Conservation (phyloP, 176 grass and related monocot genomes). For the Aegilops sharonensis region DNA sequence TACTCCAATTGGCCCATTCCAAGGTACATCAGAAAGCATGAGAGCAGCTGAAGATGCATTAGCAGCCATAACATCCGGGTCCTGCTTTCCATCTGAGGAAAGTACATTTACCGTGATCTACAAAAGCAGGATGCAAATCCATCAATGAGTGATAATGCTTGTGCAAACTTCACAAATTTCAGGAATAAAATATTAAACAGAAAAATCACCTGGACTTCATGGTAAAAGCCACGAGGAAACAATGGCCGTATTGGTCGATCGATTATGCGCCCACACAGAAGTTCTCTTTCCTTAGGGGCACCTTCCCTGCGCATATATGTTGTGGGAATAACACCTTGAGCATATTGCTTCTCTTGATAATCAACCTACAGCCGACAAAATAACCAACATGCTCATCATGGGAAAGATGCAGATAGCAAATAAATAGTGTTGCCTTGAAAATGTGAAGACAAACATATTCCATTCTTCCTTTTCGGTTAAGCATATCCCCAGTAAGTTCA, state of each 20-base stretch:
- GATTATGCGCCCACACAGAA: constrained; percentile 91
- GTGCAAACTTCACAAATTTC: constrained; percentile 15
- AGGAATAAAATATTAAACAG: constrained; percentile 3
- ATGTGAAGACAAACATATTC: constrained; percentile 1
- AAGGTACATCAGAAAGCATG: constrained; percentile 95
- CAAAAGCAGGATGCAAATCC: neutral
- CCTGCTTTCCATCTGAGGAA: constrained; percentile 91
- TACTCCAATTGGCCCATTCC: constrained; percentile 92
- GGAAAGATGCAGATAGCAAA: neutral
- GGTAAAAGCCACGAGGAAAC: constrained; percentile 94
- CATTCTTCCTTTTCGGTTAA: neutral
- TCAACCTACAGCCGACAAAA: constrained; percentile 59
- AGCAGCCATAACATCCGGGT: constrained; percentile 95
- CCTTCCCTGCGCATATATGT: constrained; percentile 99
- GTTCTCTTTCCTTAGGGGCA: constrained; percentile 94
- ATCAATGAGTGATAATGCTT: constrained; percentile 6
- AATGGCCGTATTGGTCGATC: constrained; percentile 91
- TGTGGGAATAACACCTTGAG: constrained; percentile 93
- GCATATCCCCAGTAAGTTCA: neutral
- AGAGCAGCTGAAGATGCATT: constrained; percentile 98
- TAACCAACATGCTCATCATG: neutral
- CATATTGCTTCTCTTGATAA: constrained; percentile 97
- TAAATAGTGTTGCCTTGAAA: constrained; percentile 11
- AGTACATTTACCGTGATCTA: constrained; percentile 85
- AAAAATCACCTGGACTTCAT: constrained; percentile 80